A percentile compares a stretch with the other conserved stretches of the same genome.
These are phyloP conservation scores for Austroboletus niveus DNA, from an alignment of 1,284 basidiomycete species.

Conservation along the genomic window DNA sequence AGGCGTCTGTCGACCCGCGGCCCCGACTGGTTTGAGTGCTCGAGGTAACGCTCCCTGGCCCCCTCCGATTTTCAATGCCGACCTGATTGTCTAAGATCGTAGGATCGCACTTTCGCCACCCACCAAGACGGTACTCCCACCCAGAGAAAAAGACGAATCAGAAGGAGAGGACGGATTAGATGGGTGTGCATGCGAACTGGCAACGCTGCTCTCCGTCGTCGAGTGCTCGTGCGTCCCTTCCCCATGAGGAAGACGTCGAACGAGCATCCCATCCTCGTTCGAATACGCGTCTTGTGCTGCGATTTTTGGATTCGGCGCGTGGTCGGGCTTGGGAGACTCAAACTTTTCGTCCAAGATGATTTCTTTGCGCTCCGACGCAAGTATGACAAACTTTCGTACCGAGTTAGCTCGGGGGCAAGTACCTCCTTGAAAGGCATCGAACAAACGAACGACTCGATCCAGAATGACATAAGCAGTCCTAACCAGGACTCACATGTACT, in stretches of 20 bases:
- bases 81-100: slow-evolving; percentile 38
- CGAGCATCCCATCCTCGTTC: slow-evolving; percentile 61
- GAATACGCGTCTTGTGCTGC: slow-evolving; percentile 54
- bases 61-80: slow-evolving; percentile 34
- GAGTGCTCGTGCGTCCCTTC: slow-evolving; percentile 37
- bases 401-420: slow-evolving; percentile 74
- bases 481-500: too few species aligned
- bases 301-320: slow-evolving; percentile 6
- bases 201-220: slow-evolving; percentile 41
- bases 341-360: slow-evolving; percentile 83
- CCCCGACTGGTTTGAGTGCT: slow-evolving; percentile 46
- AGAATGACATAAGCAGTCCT: too few species aligned
- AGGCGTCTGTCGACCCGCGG: slow-evolving; percentile 68
- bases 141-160: slow-evolving; percentile 67
- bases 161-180: slow-evolving; percentile 52
- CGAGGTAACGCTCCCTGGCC: slow-evolving; percentile 37
- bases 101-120: slow-evolving; percentile 60
- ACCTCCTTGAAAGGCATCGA: slow-evolving; percentile 87
- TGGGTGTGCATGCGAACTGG: slow-evolving; percentile 28
- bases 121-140: slow-evolving; percentile 77
- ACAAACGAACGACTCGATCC: slow-evolving; percentile 65
- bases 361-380: slow-evolving; percentile 87
- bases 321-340: slow-evolving; percentile 32
- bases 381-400: slow-evolving; percentile 85
- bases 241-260: slow-evolving; percentile 32